These are phyloP conservation scores for Hymenoscyphus salicellus DNA, from an alignment of 2,329 filamentous ascomycete genomes.

Conservation along the genomic window DNA sequence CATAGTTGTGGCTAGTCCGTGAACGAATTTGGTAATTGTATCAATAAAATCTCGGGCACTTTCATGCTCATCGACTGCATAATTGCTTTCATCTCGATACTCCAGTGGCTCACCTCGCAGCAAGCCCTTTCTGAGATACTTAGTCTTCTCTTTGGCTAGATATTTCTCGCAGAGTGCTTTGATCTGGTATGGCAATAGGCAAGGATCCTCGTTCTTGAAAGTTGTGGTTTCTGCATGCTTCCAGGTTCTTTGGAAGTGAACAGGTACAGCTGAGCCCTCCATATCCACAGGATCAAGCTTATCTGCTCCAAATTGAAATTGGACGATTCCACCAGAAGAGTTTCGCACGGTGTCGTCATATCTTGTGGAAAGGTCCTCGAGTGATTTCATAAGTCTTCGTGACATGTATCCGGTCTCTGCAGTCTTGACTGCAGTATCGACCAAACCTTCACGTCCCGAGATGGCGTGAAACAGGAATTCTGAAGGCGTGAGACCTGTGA, in stretches of 20 bases:
- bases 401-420: constrained; percentile 99
- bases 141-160: constrained; percentile 64
- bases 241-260: constrained; percentile 89
- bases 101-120: constrained; percentile 57
- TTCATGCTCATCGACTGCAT: constrained; percentile 73
- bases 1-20: constrained; percentile 60
- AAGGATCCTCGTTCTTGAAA: constrained; percentile 72
- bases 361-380: constrained; percentile 89
- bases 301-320: constrained; percentile 97
- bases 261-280: constrained; percentile 89
- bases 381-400: constrained; percentile 91
- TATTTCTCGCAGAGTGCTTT: constrained; percentile 63
- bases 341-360: constrained; percentile 96
- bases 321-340: constrained; percentile 82
- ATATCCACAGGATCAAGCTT: constrained; percentile 95
- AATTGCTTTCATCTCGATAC: constrained; percentile 68
- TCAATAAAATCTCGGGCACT: constrained; percentile 78
- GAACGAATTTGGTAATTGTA: constrained; percentile 71
- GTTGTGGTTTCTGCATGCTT: constrained; percentile 74
- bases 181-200: constrained; percentile 73
- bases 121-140: constrained; percentile 59
- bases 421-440: constrained; percentile 98
- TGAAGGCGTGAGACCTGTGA: constrained; percentile 80
- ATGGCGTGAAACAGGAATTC: constrained; percentile 99
- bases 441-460: constrained; percentile 94